Evolutionary conservation across 2,329 filamentous ascomycete genomes (phyloP), one percentile per base, ranked within the genome.

Genomic region (Fusarium tuaranense): DNA sequence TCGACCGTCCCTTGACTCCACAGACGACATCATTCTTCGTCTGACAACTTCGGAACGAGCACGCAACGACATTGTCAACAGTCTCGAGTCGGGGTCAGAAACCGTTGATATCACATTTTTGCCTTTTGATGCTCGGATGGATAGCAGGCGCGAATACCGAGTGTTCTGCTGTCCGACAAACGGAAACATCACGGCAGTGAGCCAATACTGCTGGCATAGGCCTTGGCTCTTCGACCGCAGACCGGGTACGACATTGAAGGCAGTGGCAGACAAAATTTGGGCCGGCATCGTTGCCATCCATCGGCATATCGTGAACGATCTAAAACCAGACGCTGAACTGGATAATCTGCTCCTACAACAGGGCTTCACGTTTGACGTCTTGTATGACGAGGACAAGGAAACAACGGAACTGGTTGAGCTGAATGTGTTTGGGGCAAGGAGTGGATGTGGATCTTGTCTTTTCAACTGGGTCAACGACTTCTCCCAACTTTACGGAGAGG

Each of bases 301-400:
- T 53, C 36, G 22, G 30, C 36, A 67, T 13, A 73, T 73, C 8
- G 10, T 70, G 8, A 8, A 41, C 8, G 51, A 73, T 20, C 18
- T 69, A 13, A 20, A 71, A 18, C 20, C 22, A 5, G 25, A 27
- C 16, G 63, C 79, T 41, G 65, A 72, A 58, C 63, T 76, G 55
- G 78, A 84, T 60, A 36, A 36, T 9, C 44, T 83, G 57, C 59
- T 86, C 25, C 64, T 82, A 22, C 66, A 77, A 25, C 82, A 86
- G 66, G 85, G 85, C 0, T 84, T 87, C 55, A 82, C 81, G 5
- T 87, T 87, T 68, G 85, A 88, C 70, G 76, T 86, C 18, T 78
- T 82, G 18, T 84, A 82, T 57, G 78, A 84, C 30, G 78, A 83
- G 41, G 71, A 76, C 4, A 63, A 62, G 0, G 66, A 44, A 30